These are phyloP conservation scores for Diatrype stigma DNA, from an alignment of 2,329 filamentous ascomycete genomes.

Conservation along the genomic window DNA sequence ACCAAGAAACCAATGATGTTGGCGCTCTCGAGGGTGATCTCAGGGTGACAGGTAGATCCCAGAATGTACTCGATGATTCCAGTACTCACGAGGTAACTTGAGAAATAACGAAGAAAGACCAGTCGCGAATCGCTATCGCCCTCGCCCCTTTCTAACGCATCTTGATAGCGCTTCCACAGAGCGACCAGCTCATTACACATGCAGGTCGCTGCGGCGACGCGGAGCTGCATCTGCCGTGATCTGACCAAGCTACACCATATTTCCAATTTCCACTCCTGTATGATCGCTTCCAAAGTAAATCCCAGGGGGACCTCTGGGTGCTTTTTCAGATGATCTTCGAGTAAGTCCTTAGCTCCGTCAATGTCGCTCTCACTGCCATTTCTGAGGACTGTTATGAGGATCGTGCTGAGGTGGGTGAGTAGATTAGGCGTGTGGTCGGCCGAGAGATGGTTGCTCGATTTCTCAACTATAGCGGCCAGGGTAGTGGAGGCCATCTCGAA, in stretches of 20 bases:
- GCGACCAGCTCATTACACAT: constrained; percentile 69
- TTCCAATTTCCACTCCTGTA: constrained; percentile 65
- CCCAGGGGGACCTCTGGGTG: constrained; percentile 35
- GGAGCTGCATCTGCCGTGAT: constrained; percentile 86
- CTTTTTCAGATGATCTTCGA: constrained; percentile 27
- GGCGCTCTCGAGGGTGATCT: constrained; percentile 74
- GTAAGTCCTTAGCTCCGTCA: constrained; percentile 28
- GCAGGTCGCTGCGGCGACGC: constrained; percentile 70
- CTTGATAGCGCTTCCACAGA: constrained; percentile 59
- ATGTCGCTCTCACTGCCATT: constrained; percentile 35
- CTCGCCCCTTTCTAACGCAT: constrained; percentile 34
- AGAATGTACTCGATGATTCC: constrained; percentile 82
- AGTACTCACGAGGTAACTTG: constrained; percentile 63
- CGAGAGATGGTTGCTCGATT: constrained; percentile 48
- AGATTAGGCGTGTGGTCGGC: constrained; percentile 38
- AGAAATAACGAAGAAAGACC: constrained; percentile 60
- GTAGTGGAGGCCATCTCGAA: constrained; percentile 40
- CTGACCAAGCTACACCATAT: constrained; percentile 68
- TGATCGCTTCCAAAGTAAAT: constrained; percentile 46
- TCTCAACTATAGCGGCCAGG: constrained; percentile 48
- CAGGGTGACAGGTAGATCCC: constrained; percentile 85
- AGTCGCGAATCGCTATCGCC: constrained; percentile 24
- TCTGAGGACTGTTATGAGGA: constrained; percentile 31
- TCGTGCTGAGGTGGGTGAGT: constrained; percentile 38
- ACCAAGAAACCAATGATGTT: constrained; percentile 87